Evolutionary conservation across 148 eudicot species (phyloP), one percentile per base, ranked within the genome.

Genomic region (Arctostaphylos glauca): DNA sequence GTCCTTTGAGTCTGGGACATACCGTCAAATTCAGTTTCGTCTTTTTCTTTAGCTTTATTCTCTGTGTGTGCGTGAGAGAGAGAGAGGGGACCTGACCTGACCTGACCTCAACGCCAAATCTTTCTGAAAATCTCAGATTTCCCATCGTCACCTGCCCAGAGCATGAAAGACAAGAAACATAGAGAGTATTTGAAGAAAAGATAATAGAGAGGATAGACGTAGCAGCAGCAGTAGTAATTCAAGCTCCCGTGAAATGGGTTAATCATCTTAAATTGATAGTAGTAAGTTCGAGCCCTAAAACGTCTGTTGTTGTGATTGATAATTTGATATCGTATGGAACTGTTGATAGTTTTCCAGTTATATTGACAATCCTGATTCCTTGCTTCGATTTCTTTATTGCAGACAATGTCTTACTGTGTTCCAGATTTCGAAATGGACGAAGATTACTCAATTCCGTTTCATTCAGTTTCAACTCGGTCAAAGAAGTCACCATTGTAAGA

Each of bases 401-500:
- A 72, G 77, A 50, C 46, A 16, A 91, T 90, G 92, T 89, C 82
- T 80, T 81, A 90, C 76, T 81, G 80, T 41, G 92, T 89, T 74
- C 91, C 92, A 3, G 90, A 92, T 79, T 93, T 90, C 44, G 89
- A 88, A 2, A 85, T 90, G 86, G 91, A 91, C 3, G 91, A 90
- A 2, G 91, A 91, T 21, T 77, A n/a, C 81, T 55, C 87, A 3
- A 73, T 83, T 68, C 87, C 87, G 16, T 43, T 88, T n/a, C 79
- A 90, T 78, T 82, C 88, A 4, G 52, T 60, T 9, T 47, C 53
- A 16, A 23, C 78, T 53, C 76, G 79, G 47, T 83, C 84, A 1
- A 91, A 87, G 89, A 91, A 91, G 49, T 73, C 84, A 3, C 5
- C 82, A 56, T 49, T 81, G 90, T 89, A 84, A 59, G 44, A 21